Evolutionary conservation across 1,284 basidiomycete genomes (phyloP).

Genomic region (Ustilago bromivora): DNA sequence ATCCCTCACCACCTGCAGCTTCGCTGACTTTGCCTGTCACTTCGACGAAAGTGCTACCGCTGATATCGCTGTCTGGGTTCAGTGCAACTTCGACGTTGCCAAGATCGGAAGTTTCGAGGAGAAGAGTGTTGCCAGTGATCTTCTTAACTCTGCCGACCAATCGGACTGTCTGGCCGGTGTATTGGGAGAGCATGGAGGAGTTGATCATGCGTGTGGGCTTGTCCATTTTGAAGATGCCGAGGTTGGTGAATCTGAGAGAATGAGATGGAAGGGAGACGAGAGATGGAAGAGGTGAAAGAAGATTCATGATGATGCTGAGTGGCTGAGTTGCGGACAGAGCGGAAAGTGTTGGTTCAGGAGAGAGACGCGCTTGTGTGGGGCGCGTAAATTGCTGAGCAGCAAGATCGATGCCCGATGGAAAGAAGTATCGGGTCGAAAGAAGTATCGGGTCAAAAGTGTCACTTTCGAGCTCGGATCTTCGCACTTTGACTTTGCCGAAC

Average conservation of each 20-base stretch:
- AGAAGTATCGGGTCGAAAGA: background rate
- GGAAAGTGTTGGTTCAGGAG: constrained; percentile 15
- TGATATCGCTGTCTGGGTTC: constrained; percentile 50
- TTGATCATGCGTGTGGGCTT: constrained; percentile 65
- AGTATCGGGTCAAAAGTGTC: constrained; percentile 16
- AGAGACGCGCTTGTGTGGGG: constrained; percentile 4
- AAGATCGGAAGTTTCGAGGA: constrained; percentile 60
- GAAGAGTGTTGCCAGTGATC: constrained; percentile 54
- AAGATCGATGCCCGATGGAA: background rate
- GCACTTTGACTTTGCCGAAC: constrained; percentile 2
- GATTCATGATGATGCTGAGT: background rate
- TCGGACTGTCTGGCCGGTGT: constrained; percentile 55
- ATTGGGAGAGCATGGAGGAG: constrained; percentile 56
- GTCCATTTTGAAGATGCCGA: constrained; percentile 51
- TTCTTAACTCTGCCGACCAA: constrained; percentile 65
- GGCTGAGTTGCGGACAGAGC: background rate
- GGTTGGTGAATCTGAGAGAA: background rate
- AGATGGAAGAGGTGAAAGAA: background rate
- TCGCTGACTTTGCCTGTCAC: constrained; percentile 66
- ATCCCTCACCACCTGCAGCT: constrained; percentile 27
- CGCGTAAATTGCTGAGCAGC: constrained; percentile 14
- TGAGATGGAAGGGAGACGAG: background rate
- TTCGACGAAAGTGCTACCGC: constrained; percentile 54
- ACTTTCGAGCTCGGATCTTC: constrained; percentile 6
- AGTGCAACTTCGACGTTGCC: constrained; percentile 63